Percentiles rank a stretch among this genome's conserved stretches.
phyloP scores from a whole-genome alignment of 2,329 filamentous ascomycete genomes.

The Blastomyces percursus region DNA sequence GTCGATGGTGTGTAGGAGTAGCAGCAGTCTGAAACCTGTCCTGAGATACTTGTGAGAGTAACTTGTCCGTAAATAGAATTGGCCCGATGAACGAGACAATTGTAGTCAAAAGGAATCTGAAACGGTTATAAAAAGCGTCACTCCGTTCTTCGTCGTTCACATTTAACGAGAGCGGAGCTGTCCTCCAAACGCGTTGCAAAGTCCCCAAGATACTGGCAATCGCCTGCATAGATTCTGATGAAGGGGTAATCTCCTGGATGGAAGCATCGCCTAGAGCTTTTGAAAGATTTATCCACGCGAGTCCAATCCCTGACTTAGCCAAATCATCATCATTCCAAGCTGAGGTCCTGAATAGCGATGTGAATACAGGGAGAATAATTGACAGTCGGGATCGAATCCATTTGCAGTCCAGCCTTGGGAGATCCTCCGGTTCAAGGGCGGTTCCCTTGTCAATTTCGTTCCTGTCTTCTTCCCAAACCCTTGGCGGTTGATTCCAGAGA shows the following conservation, averaged over 20 bases:
- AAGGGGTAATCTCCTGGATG: slow-evolving; percentile 83
- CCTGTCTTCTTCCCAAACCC: slow-evolving; percentile 60
- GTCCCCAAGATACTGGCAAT: slow-evolving; percentile 61
- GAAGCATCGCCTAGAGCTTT: slow-evolving; percentile 50
- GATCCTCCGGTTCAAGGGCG: slow-evolving; percentile 59
- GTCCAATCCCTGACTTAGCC: slow-evolving; percentile 37
- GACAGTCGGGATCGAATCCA: slow-evolving; percentile 69
- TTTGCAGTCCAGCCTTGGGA: slow-evolving; percentile 73
- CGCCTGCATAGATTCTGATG: slow-evolving; percentile 69
- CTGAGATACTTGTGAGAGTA: slow-evolving; percentile 43
- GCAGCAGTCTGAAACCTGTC: slow-evolving; percentile 40
- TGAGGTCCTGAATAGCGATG: slow-evolving; percentile 41
- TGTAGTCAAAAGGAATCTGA: slow-evolving; percentile 42
- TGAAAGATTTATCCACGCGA: slow-evolving; percentile 51
- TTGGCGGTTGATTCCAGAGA: slow-evolving; percentile 39
- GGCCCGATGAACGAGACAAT: slow-evolving; percentile 42
- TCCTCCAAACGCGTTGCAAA: slow-evolving; percentile 61
- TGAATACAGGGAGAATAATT: slow-evolving; percentile 53
- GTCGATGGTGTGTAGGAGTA: slow-evolving; percentile 27
- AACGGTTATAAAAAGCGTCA: slow-evolving; percentile 38
- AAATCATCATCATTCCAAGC: slow-evolving; percentile 39
- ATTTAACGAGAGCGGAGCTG: slow-evolving; percentile 31
- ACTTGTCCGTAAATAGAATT: slow-evolving; percentile 41
- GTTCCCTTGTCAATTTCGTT: slow-evolving; percentile 27
- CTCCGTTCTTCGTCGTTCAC: slow-evolving; percentile 18